Percentiles rank a stretch among this genome's conserved stretches.
Conservation (phyloP, 2,329 filamentous ascomycete genomes). For the Xylariomycetidae sp. region DNA sequence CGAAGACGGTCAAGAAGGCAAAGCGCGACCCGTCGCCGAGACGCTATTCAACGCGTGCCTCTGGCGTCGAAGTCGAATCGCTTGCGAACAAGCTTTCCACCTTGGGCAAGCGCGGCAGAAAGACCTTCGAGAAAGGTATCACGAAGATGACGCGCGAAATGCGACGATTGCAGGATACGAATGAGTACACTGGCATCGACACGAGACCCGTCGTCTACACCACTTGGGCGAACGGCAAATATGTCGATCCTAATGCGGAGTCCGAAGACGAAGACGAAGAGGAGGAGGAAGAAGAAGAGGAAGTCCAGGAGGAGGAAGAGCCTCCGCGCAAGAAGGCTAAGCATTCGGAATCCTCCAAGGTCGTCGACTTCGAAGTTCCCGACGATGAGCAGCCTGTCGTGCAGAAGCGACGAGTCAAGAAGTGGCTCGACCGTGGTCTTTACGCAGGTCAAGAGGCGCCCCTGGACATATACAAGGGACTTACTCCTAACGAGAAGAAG, state of each 20-base stretch:
- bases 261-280: conserved; percentile 25
- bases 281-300: conserved; percentile 10
- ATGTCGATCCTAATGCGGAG: conserved; percentile 37
- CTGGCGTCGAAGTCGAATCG: conserved; percentile 36
- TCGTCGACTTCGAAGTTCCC: conserved; percentile 25
- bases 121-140: conserved; percentile 43
- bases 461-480: conserved; percentile 38
- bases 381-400: conserved; percentile 30
- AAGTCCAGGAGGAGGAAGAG: conserved; percentile 10
- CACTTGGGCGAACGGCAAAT: conserved; percentile 61
- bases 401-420: conserved; percentile 54
- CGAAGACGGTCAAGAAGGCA: conserved; percentile 28
- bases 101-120: conserved; percentile 56
- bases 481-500: conserved; percentile 48
- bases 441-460: conserved; percentile 74
- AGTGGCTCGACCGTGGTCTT: conserved; percentile 75
- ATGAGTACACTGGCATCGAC: conserved; percentile 56
- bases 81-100: conserved; percentile 43
- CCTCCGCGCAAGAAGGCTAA: conserved; percentile 31
- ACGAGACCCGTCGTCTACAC: conserved; percentile 51
- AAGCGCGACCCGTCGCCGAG: conserved; percentile 22
- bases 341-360: too few relatives aligned
- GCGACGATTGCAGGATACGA: conserved; percentile 53
- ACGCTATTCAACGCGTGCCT: conserved; percentile 40
- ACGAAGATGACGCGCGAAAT: conserved; percentile 51